Evolutionary conservation across 805 yeast species (phyloP).

Genomic region (Lachancea sp.): DNA sequence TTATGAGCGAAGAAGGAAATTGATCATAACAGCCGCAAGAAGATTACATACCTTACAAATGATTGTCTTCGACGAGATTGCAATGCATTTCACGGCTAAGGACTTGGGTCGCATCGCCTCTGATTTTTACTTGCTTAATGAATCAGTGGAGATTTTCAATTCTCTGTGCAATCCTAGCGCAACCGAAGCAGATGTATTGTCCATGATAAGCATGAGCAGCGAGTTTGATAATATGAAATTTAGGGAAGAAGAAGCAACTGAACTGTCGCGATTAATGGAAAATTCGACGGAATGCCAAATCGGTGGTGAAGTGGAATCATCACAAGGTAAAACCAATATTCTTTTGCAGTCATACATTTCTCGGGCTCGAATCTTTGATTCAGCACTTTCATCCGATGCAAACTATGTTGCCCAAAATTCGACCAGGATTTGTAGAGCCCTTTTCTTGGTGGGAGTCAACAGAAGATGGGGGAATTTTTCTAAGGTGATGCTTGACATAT

Average conservation of each 20-base stretch:
- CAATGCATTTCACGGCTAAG: constrained; percentile 73
- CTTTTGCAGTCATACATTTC: constrained; percentile 86
- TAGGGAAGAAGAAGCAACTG: constrained; percentile 80
- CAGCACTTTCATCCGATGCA: constrained; percentile 79
- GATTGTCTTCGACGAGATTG: constrained; percentile 84
- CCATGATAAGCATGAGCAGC: constrained; percentile 84
- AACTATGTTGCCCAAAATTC: constrained; percentile 95
- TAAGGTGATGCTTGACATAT: constrained; percentile 65
- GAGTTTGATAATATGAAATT: constrained; percentile 88
- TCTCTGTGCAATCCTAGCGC: constrained; percentile 77
- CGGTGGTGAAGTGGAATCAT: constrained; percentile 64
- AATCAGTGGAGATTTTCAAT: constrained; percentile 84
- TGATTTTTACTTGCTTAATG: constrained; percentile 81
- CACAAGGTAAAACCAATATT: constrained; percentile 83
- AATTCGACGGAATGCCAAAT: constrained; percentile 70
- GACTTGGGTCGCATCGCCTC: constrained; percentile 93
- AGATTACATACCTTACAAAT: constrained; percentile 81
- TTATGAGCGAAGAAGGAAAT: constrained; percentile 61
- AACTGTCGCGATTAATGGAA: constrained; percentile 57
- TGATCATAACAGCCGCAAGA: constrained; percentile 76
- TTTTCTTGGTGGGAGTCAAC: constrained; percentile 79
- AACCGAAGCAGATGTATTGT: constrained; percentile 84
- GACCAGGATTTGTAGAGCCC: constrained; percentile 86
- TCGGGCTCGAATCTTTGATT: constrained; percentile 60
- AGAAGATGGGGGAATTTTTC: constrained; percentile 87